Evolutionary conservation across 2,329 filamentous ascomycete species (phyloP), one percentile per base, ranked within the genome.

Genomic region (Capronia epimyces): DNA sequence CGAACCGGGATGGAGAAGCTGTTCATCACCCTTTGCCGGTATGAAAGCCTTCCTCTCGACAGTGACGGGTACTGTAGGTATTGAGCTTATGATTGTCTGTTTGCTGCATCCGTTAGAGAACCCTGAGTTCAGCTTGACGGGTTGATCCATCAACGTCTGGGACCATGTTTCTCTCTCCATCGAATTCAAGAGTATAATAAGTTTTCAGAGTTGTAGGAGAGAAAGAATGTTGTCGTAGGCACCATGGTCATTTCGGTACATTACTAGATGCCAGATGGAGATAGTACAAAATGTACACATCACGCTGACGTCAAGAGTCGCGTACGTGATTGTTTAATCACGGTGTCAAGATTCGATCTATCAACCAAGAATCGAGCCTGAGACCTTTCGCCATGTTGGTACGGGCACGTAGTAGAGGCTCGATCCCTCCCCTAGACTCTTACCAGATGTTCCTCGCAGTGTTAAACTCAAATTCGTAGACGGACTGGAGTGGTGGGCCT

Each of bases 301-400:
- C 34, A 37, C 34, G 34, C 34, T 37, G 34, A 37, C 34, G 34
- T 37, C 34, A 37, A 37, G 15, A 37, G 34, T 37, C 34, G 16
- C 15, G 18, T 18, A 18, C 20, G 6, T 18, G 34, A 9, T 9
- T 12, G 20, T 6, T 15, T 7, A 37, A 6, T 37, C 3, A n/a
- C 7, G 31, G 9, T n/a, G 9, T 12, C 8, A 34, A 34, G 5
- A 27, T 5, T 27, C 24, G 24, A 10, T 27, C 5, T 27, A 27
- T 10, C 24, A 27, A 10, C 24, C 24, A 27, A 10, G 24, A 5
- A 27, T 27, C 24, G 5, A 27, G 24, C 24, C 24, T 27, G 5
- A 10, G 5, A 5, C 24, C 5, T 10, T 5, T 27, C 10, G 5
- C 5, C 24, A 27, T 27, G 10, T 5, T n/a, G n/a, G n/a, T n/a